Base-by-base conservation (phyloP, 495 filamentous ascomycete species). In the Tricharina praecox region DNA sequence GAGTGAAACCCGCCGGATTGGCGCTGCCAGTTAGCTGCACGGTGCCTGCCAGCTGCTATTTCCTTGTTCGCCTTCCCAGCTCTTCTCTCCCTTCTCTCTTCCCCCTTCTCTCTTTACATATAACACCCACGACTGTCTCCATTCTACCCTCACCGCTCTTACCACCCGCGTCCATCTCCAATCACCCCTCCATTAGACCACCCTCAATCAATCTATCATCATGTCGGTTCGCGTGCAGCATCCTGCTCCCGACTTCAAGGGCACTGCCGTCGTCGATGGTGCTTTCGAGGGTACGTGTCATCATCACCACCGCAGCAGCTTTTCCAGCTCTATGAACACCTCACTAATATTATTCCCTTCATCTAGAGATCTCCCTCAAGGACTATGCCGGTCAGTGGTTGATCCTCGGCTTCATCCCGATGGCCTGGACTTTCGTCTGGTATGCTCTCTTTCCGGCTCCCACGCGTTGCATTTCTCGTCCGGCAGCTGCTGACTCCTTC, bases 351-450 rank as follows among this genome's bases (percentile, higher is more conserved):
- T 57, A 57, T 35, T 60, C 63, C 9, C 55, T 59, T 51, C 56
- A n/a, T n/a, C n/a, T 57, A 68, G 64, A 69, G 23, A 52, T 69
- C 48, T 59, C 58, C 38, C 64, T 71, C 50, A 58, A 63, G 25
- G 49, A 64, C 40, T 71, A 66, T 56, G 63, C 63, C 37, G 64
- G 63, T 34, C 60, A 69, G 64, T 72, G 69, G 69, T 57, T 70
- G 32, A 49, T 71, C 49, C 69, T 72, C 23, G 64, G 58, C 44
- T 72, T 71, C 60, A 62, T 72, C 51, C 69, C 69, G 20, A 70
- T 69, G 66, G 69, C 69, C 37, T 72, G 69, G 69, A 69, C 69
- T 40, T 71, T 70, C 52, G 66, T 71, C 49, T 71, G 69, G 58
- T 61, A 52, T 39, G 50, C 47, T 25, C 15, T 25, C 32, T 23